These are phyloP conservation scores for Nothophoma quercina DNA, from an alignment of 2,329 filamentous ascomycete species.

Conservation along the genomic window DNA sequence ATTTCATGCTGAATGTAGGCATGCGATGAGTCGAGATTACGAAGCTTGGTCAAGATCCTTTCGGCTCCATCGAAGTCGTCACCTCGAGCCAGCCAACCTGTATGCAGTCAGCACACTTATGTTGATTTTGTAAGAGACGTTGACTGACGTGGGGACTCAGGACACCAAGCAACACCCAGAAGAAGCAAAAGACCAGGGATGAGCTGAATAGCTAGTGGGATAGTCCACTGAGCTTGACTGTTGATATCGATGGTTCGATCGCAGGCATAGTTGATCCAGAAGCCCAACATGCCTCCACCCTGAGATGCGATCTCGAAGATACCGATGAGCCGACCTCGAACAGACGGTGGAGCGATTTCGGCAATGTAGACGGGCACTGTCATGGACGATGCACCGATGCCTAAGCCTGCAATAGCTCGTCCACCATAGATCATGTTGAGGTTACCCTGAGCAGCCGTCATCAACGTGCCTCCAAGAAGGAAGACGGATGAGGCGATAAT, in stretches of 20 bases:
- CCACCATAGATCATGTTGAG: conserved; percentile 49
- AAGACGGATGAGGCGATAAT: conserved; percentile 57
- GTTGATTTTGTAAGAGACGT: background rate
- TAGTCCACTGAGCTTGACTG: conserved; percentile 65
- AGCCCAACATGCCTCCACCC: conserved; percentile 61
- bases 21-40: conserved; percentile 54
- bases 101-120: background rate
- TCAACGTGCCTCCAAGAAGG: conserved; percentile 50
- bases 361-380: conserved; percentile 51
- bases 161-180: conserved; percentile 47
- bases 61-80: conserved; percentile 51
- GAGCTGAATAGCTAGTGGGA: conserved; percentile 63
- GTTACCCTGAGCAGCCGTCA: conserved; percentile 48
- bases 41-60: conserved; percentile 53
- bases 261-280: conserved; percentile 54
- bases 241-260: conserved; percentile 53
- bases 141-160: conserved; percentile 38
- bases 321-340: conserved; percentile 70
- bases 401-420: conserved; percentile 49
- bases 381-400: conserved; percentile 49
- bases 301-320: conserved; percentile 73
- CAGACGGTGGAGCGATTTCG: conserved; percentile 63
- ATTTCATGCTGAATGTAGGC: conserved; percentile 59
- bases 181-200: conserved; percentile 51
- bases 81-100: conserved; percentile 34